These are phyloP conservation scores for Gynandropsis gynandra DNA, from an alignment of 345 rosid genomes.

Conservation along the genomic window DNA sequence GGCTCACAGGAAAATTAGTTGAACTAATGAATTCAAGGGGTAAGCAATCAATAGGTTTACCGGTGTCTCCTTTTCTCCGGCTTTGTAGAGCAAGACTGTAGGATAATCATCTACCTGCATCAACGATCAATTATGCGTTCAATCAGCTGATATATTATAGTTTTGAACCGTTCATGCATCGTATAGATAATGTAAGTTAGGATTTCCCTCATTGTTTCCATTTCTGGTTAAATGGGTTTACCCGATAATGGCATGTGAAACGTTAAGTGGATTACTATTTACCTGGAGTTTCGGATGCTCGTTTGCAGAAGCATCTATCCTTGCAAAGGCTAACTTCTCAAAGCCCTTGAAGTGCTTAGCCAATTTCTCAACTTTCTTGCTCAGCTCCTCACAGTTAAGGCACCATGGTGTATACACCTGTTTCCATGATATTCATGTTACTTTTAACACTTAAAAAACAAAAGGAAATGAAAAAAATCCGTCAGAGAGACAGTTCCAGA, in stretches of 20 bases:
- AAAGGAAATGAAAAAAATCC: not conserved
- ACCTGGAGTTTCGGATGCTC: slow-evolving; percentile 81
- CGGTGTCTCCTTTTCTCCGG: slow-evolving; percentile 54
- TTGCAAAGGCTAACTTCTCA: slow-evolving; percentile 53
- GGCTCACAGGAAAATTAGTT: too few species aligned
- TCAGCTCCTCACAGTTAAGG: slow-evolving; percentile 54
- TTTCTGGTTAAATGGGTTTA: not conserved
- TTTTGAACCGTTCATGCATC: too few species aligned
- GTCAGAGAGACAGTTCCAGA: not conserved
- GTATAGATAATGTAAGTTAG: too few species aligned
- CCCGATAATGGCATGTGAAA: too few species aligned
- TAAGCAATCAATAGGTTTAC: slow-evolving; percentile 29
- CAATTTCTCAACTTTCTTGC: slow-evolving; percentile 71
- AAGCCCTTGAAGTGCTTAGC: slow-evolving; percentile 82
- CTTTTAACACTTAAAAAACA: not conserved
- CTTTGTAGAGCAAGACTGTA: slow-evolving; percentile 51
- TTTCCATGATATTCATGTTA: slow-evolving; percentile 10
- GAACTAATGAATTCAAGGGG: slow-evolving; percentile 29
- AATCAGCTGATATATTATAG: not conserved
- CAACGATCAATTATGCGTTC: not conserved
- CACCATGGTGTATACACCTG: slow-evolving; percentile 92
- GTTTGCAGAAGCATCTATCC: slow-evolving; percentile 79
- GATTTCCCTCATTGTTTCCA: not conserved
- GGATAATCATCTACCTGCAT: slow-evolving; percentile 64
- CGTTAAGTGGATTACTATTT: not conserved